phyloP scores from a whole-genome alignment of 192 early-diverging fungal genomes.

The Entomortierella beljakovae region DNA sequence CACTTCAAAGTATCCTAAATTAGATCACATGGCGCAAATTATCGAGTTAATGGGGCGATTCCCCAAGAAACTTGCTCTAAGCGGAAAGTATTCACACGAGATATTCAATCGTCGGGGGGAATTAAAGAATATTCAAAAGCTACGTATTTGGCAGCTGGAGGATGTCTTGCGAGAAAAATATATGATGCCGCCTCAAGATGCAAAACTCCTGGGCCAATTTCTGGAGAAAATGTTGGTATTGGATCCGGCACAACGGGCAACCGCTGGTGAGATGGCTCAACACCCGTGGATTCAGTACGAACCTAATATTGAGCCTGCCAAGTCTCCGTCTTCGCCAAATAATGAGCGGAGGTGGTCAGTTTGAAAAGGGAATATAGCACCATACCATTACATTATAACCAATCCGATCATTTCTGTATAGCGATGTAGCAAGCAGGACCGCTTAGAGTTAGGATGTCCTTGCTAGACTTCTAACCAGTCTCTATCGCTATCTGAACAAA shows the following conservation, averaged over 20 bases:
- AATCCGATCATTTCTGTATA: too few species aligned
- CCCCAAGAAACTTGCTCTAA: conserved; percentile 80
- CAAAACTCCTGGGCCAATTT: conserved; percentile 83
- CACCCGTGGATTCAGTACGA: conserved; percentile 65
- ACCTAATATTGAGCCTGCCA: neutral
- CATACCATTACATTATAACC: too few species aligned
- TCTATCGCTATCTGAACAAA: too few species aligned
- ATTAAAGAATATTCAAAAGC: conserved; percentile 88
- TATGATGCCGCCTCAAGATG: conserved; percentile 73
- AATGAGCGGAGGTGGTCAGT: conserved; percentile 18
- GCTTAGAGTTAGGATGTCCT: too few species aligned
- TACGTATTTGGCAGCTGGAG: conserved; percentile 83
- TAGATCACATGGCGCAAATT: conserved; percentile 98
- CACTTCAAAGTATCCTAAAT: neutral
- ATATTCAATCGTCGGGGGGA: conserved; percentile 92
- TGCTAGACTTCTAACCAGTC: too few species aligned
- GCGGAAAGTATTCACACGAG: conserved; percentile 86
- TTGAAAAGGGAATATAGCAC: too few species aligned
- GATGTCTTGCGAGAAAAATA: conserved; percentile 95
- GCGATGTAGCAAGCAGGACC: too few species aligned
- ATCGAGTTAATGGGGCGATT: conserved; percentile 93
- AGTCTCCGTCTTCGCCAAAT: neutral
- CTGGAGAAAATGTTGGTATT: conserved; percentile 85
- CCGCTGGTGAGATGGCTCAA: conserved; percentile 66
- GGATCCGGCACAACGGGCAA: conserved; percentile 65